A percentile compares a stretch with the other conserved stretches of the same genome.
Conservation (phyloP, 1,284 basidiomycete species). For the Wallemia mellicola region DNA sequence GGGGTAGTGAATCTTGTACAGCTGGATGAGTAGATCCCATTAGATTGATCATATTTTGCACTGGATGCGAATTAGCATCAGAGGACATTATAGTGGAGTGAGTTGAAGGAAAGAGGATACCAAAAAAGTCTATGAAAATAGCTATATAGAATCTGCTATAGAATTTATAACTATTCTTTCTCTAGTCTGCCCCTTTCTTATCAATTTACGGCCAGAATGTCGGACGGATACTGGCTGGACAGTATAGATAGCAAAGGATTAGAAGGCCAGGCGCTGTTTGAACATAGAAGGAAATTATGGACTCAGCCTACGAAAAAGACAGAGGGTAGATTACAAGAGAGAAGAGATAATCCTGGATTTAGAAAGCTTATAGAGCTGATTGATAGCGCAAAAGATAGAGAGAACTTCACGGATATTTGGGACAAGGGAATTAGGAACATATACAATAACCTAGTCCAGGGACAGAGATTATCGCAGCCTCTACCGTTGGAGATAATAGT, state of each 20-base stretch:
- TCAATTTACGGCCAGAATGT: no score
- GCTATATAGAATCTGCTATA: no score
- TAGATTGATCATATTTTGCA: background rate
- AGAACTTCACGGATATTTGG: background rate
- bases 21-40: background rate
- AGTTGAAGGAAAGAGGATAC: background rate
- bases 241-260: background rate
- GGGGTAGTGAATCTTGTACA: background rate
- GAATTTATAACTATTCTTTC: no score
- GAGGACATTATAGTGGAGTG: background rate
- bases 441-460: background rate
- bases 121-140: no score
- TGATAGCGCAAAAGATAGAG: background rate
- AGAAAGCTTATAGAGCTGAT: background rate
- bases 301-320: background rate
- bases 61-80: background rate
- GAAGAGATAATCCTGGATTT: background rate
- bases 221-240: background rate
- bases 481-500: background rate
- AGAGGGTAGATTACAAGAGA: background rate
- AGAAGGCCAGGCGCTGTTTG: background rate
- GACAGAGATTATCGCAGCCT: background rate
- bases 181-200: no score
- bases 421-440: background rate
- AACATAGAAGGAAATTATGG: background rate